These are phyloP conservation scores for Kalmusia sp. DNA, from an alignment of 2,329 filamentous ascomycete genomes.

Conservation along the genomic window DNA sequence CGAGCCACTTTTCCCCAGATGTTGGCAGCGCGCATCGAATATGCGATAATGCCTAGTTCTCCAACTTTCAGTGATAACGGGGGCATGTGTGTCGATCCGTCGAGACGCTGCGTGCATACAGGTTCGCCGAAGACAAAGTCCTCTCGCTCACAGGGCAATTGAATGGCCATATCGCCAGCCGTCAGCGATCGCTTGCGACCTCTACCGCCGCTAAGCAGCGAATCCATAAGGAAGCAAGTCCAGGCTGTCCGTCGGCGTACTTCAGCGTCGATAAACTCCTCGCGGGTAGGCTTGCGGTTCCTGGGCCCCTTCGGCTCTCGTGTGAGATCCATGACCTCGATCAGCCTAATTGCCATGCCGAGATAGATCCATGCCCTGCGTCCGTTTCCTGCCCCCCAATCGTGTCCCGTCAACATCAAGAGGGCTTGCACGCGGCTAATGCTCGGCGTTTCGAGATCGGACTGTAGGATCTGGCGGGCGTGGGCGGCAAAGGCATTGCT, in stretches of 20 bases:
- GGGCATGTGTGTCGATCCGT: constrained; percentile 39
- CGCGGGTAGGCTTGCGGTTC: constrained; percentile 41
- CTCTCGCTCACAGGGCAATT: constrained; percentile 49
- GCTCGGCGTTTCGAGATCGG: constrained; percentile 48
- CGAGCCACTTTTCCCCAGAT: constrained; percentile 51
- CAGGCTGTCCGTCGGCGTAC: constrained; percentile 49
- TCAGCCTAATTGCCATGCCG: constrained; percentile 50
- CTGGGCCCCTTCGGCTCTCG: constrained; percentile 42
- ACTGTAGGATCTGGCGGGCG: constrained; percentile 49
- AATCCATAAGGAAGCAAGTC: constrained; percentile 54
- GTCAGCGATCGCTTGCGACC: constrained; percentile 46
- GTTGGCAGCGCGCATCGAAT: constrained; percentile 49
- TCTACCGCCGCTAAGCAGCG: constrained; percentile 49
- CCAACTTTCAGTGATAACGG: constrained; percentile 35
- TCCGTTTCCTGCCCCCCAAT: constrained; percentile 55
- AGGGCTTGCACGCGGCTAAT: constrained; percentile 49
- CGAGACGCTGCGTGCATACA: constrained; percentile 43
- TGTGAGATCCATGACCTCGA: constrained; percentile 50
- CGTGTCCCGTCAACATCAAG: constrained; percentile 54
- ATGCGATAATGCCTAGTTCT: constrained; percentile 47
- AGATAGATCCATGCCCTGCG: constrained; percentile 50
- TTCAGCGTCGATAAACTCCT: constrained; percentile 51
- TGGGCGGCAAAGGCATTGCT: constrained; percentile 52
- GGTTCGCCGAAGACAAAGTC: constrained; percentile 49
- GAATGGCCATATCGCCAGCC: constrained; percentile 46